Base-by-base conservation (phyloP, 2,329 filamentous ascomycete genomes). In the Coniochaeta ligniaria region DNA sequence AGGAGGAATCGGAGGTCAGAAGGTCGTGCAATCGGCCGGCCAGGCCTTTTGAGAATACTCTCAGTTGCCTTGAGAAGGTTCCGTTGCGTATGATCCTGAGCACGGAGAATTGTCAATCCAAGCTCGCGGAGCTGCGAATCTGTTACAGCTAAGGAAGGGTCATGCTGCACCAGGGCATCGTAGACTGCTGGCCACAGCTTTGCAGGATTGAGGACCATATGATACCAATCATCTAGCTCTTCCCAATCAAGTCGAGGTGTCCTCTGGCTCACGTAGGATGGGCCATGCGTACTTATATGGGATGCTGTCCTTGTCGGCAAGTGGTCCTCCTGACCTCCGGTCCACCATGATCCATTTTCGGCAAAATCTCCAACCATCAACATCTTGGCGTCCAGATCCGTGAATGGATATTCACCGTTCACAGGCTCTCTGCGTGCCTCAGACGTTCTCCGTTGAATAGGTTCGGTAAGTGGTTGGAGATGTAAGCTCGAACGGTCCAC, bases 281-380 rank as follows among this genome's bases (percentile, higher is more conserved):
- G 66, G 26, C 65, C 61, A 28, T 73, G 68, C 4, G 74, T 73
- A 45, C 70, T 73, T 33, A 69, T 69, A 43, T 72, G 66, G 61
- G 73, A 71, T 62, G 69, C 60, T 66, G 65, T 70, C 66, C 70
- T 74, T 63, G 66, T 66, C 60, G 72, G 68, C 63, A 68, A 56
- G 59, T 67, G 59, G 58, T 76, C 72, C 38, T 78, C 71, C 67
- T 82, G 78, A 57, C 81, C 81, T 1, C 88, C 89, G 55, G 88
- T 87, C 90, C 90, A 94, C 91, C 90, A 94, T 8, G 83, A 84
- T 2, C 89, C 90, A 69, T 95, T 95, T 70, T 95, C 91, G 1
- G 87, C 89, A 65, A 93, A 80, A 67, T 93, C 85, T 2, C 90
- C 90, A 2, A 93, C 72, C 7, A 92, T 77, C 22, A 94, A 76